Evolutionary conservation across 768 basidiomycete species (phyloP).

Genomic region (Naganishia vaughanmartiniae): DNA sequence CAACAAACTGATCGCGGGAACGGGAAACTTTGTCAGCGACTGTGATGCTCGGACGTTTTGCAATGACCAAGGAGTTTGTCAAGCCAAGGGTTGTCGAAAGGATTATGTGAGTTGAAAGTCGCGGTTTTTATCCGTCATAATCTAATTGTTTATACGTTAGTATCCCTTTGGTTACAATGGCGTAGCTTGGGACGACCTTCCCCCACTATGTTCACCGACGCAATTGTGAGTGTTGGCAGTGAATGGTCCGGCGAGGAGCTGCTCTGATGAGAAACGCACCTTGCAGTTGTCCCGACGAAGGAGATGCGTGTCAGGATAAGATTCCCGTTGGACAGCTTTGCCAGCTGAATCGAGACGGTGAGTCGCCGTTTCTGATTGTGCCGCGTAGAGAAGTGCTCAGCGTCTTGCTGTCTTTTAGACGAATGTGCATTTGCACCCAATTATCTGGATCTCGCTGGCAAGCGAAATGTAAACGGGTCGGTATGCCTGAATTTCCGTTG

Average conservation of each 20-base stretch:
- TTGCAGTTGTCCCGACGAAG: constrained; percentile 71
- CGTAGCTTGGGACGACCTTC: constrained; percentile 54
- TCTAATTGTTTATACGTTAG: constrained; percentile 26
- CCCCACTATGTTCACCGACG: constrained; percentile 62
- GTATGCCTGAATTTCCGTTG: constrained; percentile 78
- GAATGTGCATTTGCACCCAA: constrained; percentile 72
- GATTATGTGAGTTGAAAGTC: constrained; percentile 67
- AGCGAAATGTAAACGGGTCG: constrained; percentile 74
- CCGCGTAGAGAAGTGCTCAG: background rate
- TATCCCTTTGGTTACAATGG: constrained; percentile 50
- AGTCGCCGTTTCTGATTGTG: constrained; percentile 33
- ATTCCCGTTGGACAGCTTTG: constrained; percentile 66
- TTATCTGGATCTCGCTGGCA: constrained; percentile 57
- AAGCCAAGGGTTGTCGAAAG: constrained; percentile 66
- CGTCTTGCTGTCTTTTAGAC: constrained; percentile 56
- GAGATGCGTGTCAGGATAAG: constrained; percentile 63
- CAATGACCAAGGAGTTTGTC: constrained; percentile 60
- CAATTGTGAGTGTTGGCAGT: constrained; percentile 55
- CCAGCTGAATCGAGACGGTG: constrained; percentile 84
- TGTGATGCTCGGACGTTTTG: constrained; percentile 73
- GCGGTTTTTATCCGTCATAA: constrained; percentile 29
- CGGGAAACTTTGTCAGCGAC: constrained; percentile 76
- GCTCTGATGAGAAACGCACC: background rate
- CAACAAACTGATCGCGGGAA: constrained; percentile 69
- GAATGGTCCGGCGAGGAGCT: background rate